These are phyloP conservation scores for Paramecium sonneborni DNA, from an alignment of 73 alveolate species.

Conservation along the genomic window DNA sequence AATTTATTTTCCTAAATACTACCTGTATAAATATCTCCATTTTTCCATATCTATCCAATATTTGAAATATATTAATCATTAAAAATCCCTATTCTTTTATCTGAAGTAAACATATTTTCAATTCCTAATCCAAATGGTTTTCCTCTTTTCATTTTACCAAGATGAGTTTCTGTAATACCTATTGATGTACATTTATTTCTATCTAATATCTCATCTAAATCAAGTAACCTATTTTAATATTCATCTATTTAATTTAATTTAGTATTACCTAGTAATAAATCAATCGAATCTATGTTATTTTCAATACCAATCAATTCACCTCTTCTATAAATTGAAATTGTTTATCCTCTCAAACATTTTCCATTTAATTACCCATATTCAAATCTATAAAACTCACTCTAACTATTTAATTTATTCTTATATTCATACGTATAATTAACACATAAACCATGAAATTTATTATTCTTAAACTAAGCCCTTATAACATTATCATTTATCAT, in stretches of 20 bases:
- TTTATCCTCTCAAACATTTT: not conserved
- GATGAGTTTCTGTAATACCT: not conserved
- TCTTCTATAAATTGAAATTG: not conserved
- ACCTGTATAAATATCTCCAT: slow-evolving; percentile 37
- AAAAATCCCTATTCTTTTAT: slow-evolving; percentile 23
- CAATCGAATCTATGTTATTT: not conserved
- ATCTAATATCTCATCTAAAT: slow-evolving; percentile 17
- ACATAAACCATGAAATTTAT: slow-evolving; percentile 48
- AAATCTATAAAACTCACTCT: slow-evolving; percentile 16
- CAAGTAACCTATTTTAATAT: not conserved
- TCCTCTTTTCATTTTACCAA: not conserved
- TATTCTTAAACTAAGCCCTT: slow-evolving; percentile 26
- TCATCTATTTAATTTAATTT: not conserved
- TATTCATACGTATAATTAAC: slow-evolving; percentile 5
- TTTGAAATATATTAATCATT: not conserved
- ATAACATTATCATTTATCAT: not conserved
- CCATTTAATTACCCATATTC: slow-evolving; percentile 45
- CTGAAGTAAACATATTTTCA: not conserved
- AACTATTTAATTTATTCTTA: not conserved
- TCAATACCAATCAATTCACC: not conserved
- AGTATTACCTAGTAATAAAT: not conserved
- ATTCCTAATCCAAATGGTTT: slow-evolving; percentile 31
- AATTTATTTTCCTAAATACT: not conserved
- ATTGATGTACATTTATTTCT: not conserved
- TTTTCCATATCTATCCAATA: slow-evolving; percentile 39